Conservation (phyloP, 2,329 filamentous ascomycete genomes). For the Fusarium continuum region DNA sequence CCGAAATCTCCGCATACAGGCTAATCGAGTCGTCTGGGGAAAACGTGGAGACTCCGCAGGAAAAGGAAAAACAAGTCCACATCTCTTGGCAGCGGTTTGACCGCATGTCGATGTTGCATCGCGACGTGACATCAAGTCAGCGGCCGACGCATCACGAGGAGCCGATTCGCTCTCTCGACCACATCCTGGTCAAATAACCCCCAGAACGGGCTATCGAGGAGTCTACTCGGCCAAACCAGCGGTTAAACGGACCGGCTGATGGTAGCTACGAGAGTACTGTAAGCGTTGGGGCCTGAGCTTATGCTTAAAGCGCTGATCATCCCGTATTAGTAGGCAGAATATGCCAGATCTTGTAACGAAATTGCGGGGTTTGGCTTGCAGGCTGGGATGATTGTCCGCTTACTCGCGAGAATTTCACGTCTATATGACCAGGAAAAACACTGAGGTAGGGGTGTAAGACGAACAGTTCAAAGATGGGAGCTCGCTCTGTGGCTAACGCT, state of each 20-base stretch:
- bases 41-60: slow-evolving; percentile 24
- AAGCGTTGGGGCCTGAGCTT: not conserved
- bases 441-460: not conserved
- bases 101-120: slow-evolving; percentile 11
- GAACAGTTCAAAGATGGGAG: not conserved
- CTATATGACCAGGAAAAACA: not conserved
- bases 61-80: not conserved
- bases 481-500: not conserved
- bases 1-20: slow-evolving; percentile 24
- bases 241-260: slow-evolving; percentile 38
- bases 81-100: slow-evolving; percentile 1
- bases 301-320: slow-evolving; percentile 30
- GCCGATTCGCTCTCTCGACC: slow-evolving; percentile 14
- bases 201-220: slow-evolving; percentile 13
- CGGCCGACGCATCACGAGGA: not conserved
- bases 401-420: slow-evolving; percentile 1
- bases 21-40: slow-evolving; percentile 23
- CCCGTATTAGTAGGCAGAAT: slow-evolving; percentile 1
- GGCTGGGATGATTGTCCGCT: not conserved
- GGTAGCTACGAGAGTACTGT: not conserved
- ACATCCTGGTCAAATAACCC: not conserved
- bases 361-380: slow-evolving; percentile 8
- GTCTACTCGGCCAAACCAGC: slow-evolving; percentile 11
- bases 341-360: slow-evolving; percentile 18
- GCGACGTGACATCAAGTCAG: slow-evolving; percentile 15